Conservation (phyloP, 352 stramenopile species). For the Globisporangium spinosum region DNA sequence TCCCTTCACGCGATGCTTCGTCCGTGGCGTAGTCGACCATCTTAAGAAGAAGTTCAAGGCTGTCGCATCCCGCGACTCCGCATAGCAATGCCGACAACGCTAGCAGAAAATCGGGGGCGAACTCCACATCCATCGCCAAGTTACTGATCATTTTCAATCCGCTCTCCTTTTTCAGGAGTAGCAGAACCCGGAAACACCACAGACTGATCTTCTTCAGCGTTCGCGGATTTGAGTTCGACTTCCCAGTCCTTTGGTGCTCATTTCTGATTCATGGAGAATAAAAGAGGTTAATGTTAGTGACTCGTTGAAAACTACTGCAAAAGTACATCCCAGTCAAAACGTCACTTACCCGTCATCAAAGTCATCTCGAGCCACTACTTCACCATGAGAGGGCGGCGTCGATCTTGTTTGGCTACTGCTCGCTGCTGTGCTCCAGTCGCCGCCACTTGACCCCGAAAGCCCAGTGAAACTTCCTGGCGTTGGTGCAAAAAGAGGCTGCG, state of each 20-base stretch:
- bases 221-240: neutral
- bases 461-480: neutral
- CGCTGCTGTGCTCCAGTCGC: conserved; percentile 8
- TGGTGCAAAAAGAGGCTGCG: conserved; percentile 1
- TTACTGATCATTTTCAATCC: conserved; percentile 56
- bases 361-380: conserved; percentile 11
- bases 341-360: conserved; percentile 42
- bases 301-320: neutral
- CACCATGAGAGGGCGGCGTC: neutral
- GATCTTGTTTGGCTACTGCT: conserved; percentile 13
- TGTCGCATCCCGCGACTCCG: conserved; percentile 50
- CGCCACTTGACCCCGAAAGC: conserved; percentile 5
- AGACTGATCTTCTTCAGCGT: conserved; percentile 44
- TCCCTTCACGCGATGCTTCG: conserved; percentile 31
- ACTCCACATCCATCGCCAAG: conserved; percentile 36
- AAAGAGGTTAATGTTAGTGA: neutral
- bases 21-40: conserved; percentile 50
- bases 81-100: conserved; percentile 57
- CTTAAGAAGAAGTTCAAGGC: conserved; percentile 49
- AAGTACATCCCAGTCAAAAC: conserved; percentile 4
- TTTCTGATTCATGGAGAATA: conserved; percentile 7
- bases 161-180: conserved; percentile 77
- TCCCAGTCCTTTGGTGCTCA: neutral
- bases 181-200: conserved; percentile 70
- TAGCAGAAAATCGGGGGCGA: conserved; percentile 67